Evolutionary conservation across 805 yeast species (phyloP), one percentile per base, ranked within the genome.

Genomic region (Wickerhamomyces silvicola): DNA sequence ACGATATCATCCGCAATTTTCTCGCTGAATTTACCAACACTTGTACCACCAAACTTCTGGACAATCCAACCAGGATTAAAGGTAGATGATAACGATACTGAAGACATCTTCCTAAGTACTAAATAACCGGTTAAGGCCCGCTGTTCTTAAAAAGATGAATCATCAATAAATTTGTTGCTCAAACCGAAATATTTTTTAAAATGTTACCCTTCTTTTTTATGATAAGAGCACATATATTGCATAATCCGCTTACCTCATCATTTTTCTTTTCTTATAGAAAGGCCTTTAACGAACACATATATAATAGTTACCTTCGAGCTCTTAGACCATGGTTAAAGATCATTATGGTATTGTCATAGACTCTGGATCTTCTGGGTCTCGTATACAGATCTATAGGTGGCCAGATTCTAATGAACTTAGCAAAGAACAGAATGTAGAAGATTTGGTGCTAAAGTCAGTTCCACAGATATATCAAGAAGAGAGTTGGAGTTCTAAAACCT

Each of bases 11-110:
- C 81, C 18, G 86, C 87, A 34, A 92, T 92, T 43, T 80, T 72
- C 31, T 71, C 77, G 8, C 96, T 84, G 57, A 92, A 88, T 56
- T 92, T 92, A 15, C 98, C 98, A 20, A 92, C 96, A 28, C 92
- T 79, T 11, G 98, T 92, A 33, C 98, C 98, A 30, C 98, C 98
- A 51, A 85, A 92, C 59, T 92, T 92, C 58, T 92, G 98, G 6
- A 92, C 82, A 4, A 82, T 57, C 88, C 90, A 81, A 12, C 72
- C 72, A 12, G 47, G 40, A 10, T 21, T 18, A 21, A 40, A 39
- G 10, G 49, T 33, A 9, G 45, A 36, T 3, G 40, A 38, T 11
- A 42, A 30, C 6, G 46, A 44, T 2, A 30, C 24, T 12, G 31
- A 23, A 4, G 35, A 31, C 33, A 33, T 29, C 13, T 7, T 19